Base-by-base conservation (phyloP, 345 rosid genomes). In the Populus ilicifolia region DNA sequence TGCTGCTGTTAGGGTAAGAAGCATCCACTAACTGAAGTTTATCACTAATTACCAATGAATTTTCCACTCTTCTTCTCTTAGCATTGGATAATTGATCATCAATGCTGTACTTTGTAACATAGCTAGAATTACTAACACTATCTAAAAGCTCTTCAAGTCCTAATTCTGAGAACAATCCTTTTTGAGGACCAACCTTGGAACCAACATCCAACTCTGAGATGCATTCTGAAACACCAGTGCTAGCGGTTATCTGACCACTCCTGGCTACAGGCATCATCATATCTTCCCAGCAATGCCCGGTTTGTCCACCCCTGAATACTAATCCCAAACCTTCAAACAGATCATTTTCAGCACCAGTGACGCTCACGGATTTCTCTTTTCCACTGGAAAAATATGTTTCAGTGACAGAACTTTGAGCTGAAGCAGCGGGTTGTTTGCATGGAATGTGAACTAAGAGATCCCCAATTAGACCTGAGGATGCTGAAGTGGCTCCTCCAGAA, bases 151-250 rank as follows among this genome's bases (percentile, higher is more conserved):
- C 90, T 84, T 83, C 86, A 44, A 90, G 84, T 69, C 96, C 96
- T 75, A 90, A 84, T 83, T 91, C 93, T 27, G 97, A 92, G 85
- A 92, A 93, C 35, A 92, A 77, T 62, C 95, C 97, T 80, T 89
- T 92, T 52, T 82, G 76, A 8, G 85, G 86, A 18, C 38, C 78
- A 75, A 59, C 59, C 50, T 52, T 67, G 64, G 86, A 77, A 65
- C 43, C 76, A 73, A n/a, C 80, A 68, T 87, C 85, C 79, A 78
- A 70, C 65, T 80, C 78, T 38, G 84, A 72, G 36, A 67, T 61
- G 74, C 80, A 75, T 79, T 83, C 81, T n/a, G 89, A 79, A 54
- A 75, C 66, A 73, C 74, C 66, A 65, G 75, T 78, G 63, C 79
- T 30, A 10, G 30, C n/a, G 71, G 74, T 62, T 0, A 77, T 50